Evolutionary conservation across 2,329 filamentous ascomycete genomes (phyloP).

Genomic region (Monosporascus sp.): DNA sequence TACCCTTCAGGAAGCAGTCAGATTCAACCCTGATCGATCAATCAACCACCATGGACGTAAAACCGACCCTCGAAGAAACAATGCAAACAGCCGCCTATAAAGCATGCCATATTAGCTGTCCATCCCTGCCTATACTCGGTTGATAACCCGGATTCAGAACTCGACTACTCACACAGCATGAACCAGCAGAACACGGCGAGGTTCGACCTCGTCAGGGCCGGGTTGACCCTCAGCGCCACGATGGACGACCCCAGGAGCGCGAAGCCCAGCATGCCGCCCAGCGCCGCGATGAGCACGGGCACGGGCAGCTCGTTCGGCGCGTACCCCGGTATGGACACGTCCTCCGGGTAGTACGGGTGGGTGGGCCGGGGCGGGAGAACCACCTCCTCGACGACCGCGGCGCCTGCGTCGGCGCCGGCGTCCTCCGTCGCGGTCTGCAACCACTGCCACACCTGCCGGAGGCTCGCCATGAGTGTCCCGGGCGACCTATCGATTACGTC

Average conservation of each 20-base stretch:
- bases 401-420: neutral
- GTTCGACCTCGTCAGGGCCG: conserved; percentile 32
- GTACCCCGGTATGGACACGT: conserved; percentile 39
- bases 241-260: conserved; percentile 29
- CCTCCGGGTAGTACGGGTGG: conserved; percentile 48
- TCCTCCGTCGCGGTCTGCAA: neutral
- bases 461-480: too few relatives aligned
- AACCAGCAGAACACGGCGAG: conserved; percentile 48
- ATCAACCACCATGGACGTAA: neutral
- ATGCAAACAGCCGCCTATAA: conserved; percentile 62
- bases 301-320: conserved; percentile 38
- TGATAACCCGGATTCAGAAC: neutral
- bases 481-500: too few relatives aligned
- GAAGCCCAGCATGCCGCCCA: conserved; percentile 32
- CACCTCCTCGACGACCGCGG: neutral
- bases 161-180: conserved; percentile 42
- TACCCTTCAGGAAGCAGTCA: conserved; percentile 48
- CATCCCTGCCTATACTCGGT: neutral
- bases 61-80: conserved; percentile 70
- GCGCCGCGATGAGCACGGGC: conserved; percentile 30
- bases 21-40: neutral
- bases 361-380: conserved; percentile 10
- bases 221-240: conserved; percentile 25
- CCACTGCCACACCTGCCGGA: too few relatives aligned
- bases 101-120: neutral